Conservation (phyloP, 495 filamentous ascomycete species). For the Durotheca rogersii region DNA sequence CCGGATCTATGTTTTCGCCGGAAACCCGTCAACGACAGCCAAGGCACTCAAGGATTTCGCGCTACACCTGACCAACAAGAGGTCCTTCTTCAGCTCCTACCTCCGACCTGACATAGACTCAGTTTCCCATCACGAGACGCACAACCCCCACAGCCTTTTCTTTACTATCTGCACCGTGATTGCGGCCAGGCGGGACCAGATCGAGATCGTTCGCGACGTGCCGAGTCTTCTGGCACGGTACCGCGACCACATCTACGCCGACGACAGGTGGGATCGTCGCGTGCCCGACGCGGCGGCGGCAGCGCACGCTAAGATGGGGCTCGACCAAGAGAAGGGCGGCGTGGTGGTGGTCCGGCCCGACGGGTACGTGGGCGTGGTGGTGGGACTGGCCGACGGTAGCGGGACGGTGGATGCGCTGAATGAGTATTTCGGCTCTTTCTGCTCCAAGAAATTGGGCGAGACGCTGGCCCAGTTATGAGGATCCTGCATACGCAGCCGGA, state of each 20-base stretch:
- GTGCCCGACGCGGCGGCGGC: conserved; percentile 67
- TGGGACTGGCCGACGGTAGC: conserved; percentile 68
- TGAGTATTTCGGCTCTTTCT: conserved; percentile 74
- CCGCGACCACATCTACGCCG: conserved; percentile 80
- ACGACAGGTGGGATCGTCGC: conserved; percentile 73
- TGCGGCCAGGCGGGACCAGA: conserved; percentile 58
- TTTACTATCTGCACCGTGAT: conserved; percentile 77
- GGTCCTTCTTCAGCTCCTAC: conserved; percentile 69
- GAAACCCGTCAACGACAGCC: conserved; percentile 57
- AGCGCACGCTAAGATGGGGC: conserved; percentile 84
- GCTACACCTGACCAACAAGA: conserved; percentile 59
- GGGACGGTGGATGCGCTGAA: conserved; percentile 82
- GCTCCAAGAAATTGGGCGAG: conserved; percentile 46
- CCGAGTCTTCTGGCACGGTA: conserved; percentile 71
- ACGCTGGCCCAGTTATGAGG: conserved; percentile 36
- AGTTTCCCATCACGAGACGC: conserved; percentile 75
- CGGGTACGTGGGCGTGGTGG: conserved; percentile 78
- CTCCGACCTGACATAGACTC: conserved; percentile 57
- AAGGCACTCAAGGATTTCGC: conserved; percentile 68
- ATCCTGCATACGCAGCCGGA: neutral
- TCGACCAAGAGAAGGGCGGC: conserved; percentile 70
- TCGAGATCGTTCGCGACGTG: conserved; percentile 66
- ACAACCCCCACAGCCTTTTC: conserved; percentile 81
- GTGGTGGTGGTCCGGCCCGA: conserved; percentile 83
- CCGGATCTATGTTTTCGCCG: conserved; percentile 81